Percentiles rank a stretch among this genome's conserved stretches.
Conservation (phyloP, 495 filamentous ascomycete genomes). For the Penicillium egyptiacum region DNA sequence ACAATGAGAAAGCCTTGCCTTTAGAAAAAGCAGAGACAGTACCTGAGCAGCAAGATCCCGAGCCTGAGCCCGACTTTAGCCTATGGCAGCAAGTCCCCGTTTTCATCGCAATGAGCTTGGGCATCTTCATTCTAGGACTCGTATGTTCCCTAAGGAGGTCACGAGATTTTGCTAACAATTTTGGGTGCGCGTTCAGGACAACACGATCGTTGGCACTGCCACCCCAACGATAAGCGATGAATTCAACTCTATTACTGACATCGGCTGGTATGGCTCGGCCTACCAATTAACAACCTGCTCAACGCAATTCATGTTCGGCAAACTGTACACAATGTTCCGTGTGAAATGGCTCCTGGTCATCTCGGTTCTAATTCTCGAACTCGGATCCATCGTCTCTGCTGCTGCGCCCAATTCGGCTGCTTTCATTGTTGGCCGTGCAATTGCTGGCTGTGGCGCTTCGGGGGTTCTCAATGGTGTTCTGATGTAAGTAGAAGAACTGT, state of each 20-base stretch:
- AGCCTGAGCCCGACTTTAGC: too few species aligned
- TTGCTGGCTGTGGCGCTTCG: neutral
- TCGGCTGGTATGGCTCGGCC: conserved; percentile 60
- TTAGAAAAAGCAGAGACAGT: too few species aligned
- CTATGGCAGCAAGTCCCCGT: too few species aligned
- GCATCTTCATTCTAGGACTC: neutral
- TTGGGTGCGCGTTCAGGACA: neutral
- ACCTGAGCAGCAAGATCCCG: too few species aligned
- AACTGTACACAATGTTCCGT: too few species aligned
- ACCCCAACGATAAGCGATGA: conserved; percentile 55
- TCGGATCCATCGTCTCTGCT: neutral
- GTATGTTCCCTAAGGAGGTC: too few species aligned
- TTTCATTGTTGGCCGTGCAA: neutral
- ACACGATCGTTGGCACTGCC: neutral
- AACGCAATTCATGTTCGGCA: too few species aligned
- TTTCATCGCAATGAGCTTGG: neutral
- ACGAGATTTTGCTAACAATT: neutral
- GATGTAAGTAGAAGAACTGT: too few species aligned
- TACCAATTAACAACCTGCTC: too few species aligned
- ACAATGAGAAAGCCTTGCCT: too few species aligned
- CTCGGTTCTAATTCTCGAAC: neutral
- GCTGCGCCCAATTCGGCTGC: neutral
- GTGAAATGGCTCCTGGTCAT: neutral
- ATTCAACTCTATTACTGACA: conserved; percentile 62
- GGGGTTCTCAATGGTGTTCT: neutral